Evolutionary conservation across 805 yeast genomes (phyloP).

Genomic region (Myxozyma geophila): DNA sequence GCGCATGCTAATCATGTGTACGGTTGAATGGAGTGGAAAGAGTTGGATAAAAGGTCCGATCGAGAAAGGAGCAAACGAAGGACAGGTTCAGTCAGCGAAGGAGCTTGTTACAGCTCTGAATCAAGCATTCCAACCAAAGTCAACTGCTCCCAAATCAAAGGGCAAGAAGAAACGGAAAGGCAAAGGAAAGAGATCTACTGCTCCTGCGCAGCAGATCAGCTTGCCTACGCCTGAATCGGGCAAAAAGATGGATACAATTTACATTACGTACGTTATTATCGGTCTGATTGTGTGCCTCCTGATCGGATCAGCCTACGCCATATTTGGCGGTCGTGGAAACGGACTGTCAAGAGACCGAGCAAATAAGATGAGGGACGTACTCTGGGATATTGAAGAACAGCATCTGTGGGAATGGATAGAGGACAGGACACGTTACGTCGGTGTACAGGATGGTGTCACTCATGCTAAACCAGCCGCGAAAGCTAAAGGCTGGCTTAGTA

Average conservation of each 20-base stretch:
- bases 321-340: slow-evolving; percentile 2
- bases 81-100: slow-evolving; percentile 70
- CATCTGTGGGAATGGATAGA: slow-evolving; percentile 77
- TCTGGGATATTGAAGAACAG: slow-evolving; percentile 53
- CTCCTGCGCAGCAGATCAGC: slow-evolving; percentile 4
- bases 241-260: slow-evolving; percentile 16
- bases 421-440: slow-evolving; percentile 46
- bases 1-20: slow-evolving; percentile 64
- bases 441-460: slow-evolving; percentile 37
- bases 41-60: slow-evolving; percentile 89
- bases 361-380: slow-evolving; percentile 11
- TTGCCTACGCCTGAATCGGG: background rate
- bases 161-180: slow-evolving; percentile 20
- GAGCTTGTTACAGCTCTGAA: slow-evolving; percentile 52
- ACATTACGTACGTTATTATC: slow-evolving; percentile 25
- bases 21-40: slow-evolving; percentile 85
- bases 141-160: slow-evolving; percentile 1
- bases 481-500: slow-evolving; percentile 30
- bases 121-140: slow-evolving; percentile 29
- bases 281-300: slow-evolving; percentile 4
- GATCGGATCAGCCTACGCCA: background rate
- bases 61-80: slow-evolving; percentile 80
- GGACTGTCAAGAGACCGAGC: background rate
- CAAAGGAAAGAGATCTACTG: slow-evolving; percentile 16
- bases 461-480: background rate